Percentiles rank a stretch among this genome's conserved stretches.
Evolutionary conservation across 139 green algal species (phyloP).

Genomic region (Tetraselmis striata): DNA sequence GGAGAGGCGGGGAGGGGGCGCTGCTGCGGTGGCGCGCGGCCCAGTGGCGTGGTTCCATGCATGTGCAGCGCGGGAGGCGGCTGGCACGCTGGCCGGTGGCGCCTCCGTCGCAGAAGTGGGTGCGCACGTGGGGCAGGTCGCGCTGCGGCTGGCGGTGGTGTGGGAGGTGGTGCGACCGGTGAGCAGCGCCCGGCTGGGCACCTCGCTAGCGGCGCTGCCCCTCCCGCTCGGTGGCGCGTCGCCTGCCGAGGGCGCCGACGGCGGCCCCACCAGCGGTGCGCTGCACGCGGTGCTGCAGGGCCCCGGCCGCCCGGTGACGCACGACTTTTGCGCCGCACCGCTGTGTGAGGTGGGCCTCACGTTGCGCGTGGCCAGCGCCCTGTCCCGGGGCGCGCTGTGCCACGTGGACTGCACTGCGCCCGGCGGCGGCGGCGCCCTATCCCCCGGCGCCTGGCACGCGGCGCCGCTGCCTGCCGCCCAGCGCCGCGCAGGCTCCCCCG

Average conservation of each 20-base stretch:
- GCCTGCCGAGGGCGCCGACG: no score
- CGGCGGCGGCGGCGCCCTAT: not conserved
- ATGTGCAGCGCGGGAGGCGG: not conserved
- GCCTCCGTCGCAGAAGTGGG: no score
- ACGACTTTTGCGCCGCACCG: constrained; percentile 45
- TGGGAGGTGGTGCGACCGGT: not conserved
- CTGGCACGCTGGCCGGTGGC: no score
- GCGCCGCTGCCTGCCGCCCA: constrained; percentile 5
- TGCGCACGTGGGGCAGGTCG: no score
- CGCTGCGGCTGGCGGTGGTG: not conserved
- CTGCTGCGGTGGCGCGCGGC: not conserved
- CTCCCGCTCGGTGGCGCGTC: no score
- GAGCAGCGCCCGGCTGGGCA: not conserved
- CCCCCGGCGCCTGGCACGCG: not conserved
- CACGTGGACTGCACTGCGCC: constrained; percentile 23
- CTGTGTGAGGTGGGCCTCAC: constrained; percentile 43
- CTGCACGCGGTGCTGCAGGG: constrained; percentile 17
- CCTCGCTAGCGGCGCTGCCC: not conserved
- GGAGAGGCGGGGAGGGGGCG: not conserved
- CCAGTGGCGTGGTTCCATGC: not conserved
- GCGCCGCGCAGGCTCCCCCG: not conserved
- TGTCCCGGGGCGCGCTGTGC: constrained; percentile 19
- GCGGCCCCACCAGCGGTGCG: not conserved
- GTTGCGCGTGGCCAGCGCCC: constrained; percentile 50
- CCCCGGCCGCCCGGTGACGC: constrained; percentile 3